Evolutionary conservation across 139 green algal species (phyloP).

Genomic region (Diplosphaera chodatii): DNA sequence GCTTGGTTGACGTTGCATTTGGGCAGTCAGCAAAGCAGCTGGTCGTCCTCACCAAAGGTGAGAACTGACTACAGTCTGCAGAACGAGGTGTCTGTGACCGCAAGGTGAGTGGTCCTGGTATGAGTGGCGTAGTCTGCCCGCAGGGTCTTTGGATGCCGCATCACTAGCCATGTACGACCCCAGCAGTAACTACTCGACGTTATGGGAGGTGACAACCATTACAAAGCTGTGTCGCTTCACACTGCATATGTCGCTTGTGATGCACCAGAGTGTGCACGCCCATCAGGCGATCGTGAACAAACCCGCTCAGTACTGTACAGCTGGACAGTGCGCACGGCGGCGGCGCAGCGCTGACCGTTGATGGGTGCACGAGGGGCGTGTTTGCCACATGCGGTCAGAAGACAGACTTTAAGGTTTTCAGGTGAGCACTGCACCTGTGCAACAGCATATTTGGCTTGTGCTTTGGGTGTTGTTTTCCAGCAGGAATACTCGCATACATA

Average conservation of each 20-base stretch:
- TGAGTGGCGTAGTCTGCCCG: too few relatives aligned
- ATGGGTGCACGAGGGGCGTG: neutral
- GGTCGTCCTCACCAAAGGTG: slow-evolving; percentile 19
- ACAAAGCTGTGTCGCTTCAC: neutral
- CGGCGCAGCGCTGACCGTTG: neutral
- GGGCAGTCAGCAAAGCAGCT: slow-evolving; percentile 4
- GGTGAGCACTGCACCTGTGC: slow-evolving; percentile 14
- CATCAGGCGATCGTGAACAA: neutral
- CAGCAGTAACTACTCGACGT: neutral
- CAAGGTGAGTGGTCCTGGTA: too few relatives aligned
- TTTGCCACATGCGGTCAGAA: slow-evolving; percentile 4
- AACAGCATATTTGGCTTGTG: slow-evolving; percentile 10
- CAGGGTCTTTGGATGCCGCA: neutral
- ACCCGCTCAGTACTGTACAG: neutral
- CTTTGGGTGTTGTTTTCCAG: slow-evolving; percentile 2
- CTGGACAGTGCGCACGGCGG: neutral
- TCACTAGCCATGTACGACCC: neutral
- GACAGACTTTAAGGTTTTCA: slow-evolving; percentile 6
- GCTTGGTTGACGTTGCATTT: slow-evolving; percentile 25
- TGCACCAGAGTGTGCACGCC: neutral
- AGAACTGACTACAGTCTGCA: too few relatives aligned
- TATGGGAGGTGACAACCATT: neutral
- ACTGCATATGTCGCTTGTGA: neutral
- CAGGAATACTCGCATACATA: slow-evolving; percentile 1
- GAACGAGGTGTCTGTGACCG: too few relatives aligned